phyloP scores from a whole-genome alignment of 2,329 filamentous ascomycete genomes.

The Beauveria pseudobassiana region DNA sequence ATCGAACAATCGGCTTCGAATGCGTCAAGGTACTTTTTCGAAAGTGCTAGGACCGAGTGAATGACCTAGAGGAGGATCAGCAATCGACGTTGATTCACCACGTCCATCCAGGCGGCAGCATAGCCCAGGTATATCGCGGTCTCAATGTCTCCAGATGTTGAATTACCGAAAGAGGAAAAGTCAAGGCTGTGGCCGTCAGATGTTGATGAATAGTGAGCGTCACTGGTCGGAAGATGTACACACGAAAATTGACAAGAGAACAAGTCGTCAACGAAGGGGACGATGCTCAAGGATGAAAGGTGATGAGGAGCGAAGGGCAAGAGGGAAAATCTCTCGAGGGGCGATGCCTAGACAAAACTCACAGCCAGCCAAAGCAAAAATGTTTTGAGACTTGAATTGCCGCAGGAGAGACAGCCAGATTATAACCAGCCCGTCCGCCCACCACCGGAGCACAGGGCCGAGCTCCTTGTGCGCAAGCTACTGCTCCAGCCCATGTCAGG shows the following conservation, averaged over 20 bases:
- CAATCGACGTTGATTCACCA: not conserved
- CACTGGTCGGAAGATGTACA: not conserved
- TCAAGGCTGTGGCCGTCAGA: not conserved
- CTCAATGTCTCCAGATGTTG: not conserved
- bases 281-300: not conserved
- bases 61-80: not conserved
- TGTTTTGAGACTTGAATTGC: not conserved
- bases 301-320: not conserved
- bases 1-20: not conserved
- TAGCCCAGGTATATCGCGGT: not conserved
- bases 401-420: conserved; percentile 10
- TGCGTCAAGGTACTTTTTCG: not conserved
- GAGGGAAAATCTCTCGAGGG: not conserved
- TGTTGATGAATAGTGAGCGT: not conserved
- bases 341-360: not conserved
- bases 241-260: conserved; percentile 1
- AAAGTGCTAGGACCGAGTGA: not conserved
- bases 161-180: conserved; percentile 10
- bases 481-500: not conserved
- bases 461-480: not conserved
- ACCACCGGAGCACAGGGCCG: not conserved
- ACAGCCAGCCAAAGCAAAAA: conserved; percentile 9
- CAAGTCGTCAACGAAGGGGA: conserved; percentile 11
- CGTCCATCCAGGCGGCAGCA: not conserved
- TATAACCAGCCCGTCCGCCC: not conserved